phyloP scores from a whole-genome alignment of 2,329 filamentous ascomycete species.

The Sarocladium kiliense region DNA sequence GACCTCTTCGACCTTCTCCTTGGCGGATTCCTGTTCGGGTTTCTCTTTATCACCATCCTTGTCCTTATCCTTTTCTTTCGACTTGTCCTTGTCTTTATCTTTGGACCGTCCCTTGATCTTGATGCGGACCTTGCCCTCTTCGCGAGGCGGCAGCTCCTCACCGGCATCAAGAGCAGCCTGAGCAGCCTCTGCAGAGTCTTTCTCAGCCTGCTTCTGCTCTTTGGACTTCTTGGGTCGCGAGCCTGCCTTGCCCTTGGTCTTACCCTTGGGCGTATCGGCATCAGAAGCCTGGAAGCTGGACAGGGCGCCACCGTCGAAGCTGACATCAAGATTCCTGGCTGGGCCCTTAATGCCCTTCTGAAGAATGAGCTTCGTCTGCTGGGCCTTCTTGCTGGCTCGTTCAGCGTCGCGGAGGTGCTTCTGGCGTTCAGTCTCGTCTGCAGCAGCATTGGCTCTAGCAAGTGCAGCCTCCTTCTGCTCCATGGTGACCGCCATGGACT shows the following conservation, averaged over 20 bases:
- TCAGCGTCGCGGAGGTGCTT: slow-evolving; percentile 82
- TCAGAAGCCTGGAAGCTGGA: slow-evolving; percentile 74
- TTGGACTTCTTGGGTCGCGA: slow-evolving; percentile 86
- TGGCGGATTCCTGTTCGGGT: slow-evolving; percentile 36
- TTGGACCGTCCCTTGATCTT: slow-evolving; percentile 53
- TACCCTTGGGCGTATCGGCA: slow-evolving; percentile 33
- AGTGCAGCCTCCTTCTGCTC: slow-evolving; percentile 84
- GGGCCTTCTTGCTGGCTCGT: slow-evolving; percentile 86
- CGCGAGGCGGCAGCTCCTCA: slow-evolving; percentile 57
- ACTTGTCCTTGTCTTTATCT: slow-evolving; percentile 36
- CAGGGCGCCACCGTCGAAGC: slow-evolving; percentile 76
- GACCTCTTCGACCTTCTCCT: slow-evolving; percentile 46
- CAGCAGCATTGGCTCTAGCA: slow-evolving; percentile 68
- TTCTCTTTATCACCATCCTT: slow-evolving; percentile 37
- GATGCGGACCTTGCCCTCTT: slow-evolving; percentile 57
- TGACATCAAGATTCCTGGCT: slow-evolving; percentile 57
- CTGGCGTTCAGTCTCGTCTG: slow-evolving; percentile 76
- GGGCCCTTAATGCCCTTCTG: slow-evolving; percentile 82
- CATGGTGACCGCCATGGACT: slow-evolving; percentile 89
- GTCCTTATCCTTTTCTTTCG: slow-evolving; percentile 40
- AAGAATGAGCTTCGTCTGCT: slow-evolving; percentile 80
- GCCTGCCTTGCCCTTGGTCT: slow-evolving; percentile 48
- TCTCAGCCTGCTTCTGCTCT: slow-evolving; percentile 76
- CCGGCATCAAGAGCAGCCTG: slow-evolving; percentile 79
- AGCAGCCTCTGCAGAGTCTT: slow-evolving; percentile 77